These are phyloP conservation scores for Monosporascus cannonballus DNA, from an alignment of 2,329 filamentous ascomycete genomes.

Conservation along the genomic window DNA sequence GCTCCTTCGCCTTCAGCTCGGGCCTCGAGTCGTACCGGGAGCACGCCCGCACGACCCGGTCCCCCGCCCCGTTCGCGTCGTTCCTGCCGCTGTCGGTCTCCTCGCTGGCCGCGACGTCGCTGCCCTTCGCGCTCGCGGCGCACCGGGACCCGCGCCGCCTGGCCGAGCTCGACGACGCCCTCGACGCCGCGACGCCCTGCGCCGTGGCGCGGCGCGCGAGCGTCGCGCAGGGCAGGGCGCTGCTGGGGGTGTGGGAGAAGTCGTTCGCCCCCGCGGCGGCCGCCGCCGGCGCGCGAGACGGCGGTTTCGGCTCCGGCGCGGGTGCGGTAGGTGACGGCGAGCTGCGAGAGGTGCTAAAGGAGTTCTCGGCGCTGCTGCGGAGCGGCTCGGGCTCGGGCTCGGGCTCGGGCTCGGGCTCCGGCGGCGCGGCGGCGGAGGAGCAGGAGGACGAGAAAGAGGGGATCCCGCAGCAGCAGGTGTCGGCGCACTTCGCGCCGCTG, in stretches of 20 bases:
- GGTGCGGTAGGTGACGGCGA: not conserved
- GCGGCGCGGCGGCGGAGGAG: conserved; percentile 1
- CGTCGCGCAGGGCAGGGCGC: conserved; percentile 67
- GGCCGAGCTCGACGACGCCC: conserved; percentile 60
- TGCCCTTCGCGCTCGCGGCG: conserved; percentile 69
- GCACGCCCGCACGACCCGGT: conserved; percentile 42
- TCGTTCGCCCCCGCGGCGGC: conserved; percentile 46
- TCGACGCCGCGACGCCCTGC: conserved; percentile 72
- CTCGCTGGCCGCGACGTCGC: conserved; percentile 63
- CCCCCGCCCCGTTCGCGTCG: conserved; percentile 16
- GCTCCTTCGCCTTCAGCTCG: conserved; percentile 82
- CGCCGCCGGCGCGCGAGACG: conserved; percentile 5
- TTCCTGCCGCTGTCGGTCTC: conserved; percentile 68
- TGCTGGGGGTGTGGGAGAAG: conserved; percentile 71
- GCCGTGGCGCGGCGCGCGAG: conserved; percentile 73
- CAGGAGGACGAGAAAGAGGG: not conserved
- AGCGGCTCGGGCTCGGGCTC: not conserved
- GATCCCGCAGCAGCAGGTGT: conserved; percentile 34
- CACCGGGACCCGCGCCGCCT: conserved; percentile 50
- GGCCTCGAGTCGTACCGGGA: conserved; percentile 78
- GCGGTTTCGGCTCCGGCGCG: conserved; percentile 13
- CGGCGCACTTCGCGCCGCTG: conserved; percentile 65
- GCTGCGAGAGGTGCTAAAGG: conserved; percentile 19
- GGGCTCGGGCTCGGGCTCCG: conserved; percentile 4
- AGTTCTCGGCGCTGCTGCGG: not conserved